phyloP scores from a whole-genome alignment of 1,139 yeast genomes.

The Debaryomyces coudertii region DNA sequence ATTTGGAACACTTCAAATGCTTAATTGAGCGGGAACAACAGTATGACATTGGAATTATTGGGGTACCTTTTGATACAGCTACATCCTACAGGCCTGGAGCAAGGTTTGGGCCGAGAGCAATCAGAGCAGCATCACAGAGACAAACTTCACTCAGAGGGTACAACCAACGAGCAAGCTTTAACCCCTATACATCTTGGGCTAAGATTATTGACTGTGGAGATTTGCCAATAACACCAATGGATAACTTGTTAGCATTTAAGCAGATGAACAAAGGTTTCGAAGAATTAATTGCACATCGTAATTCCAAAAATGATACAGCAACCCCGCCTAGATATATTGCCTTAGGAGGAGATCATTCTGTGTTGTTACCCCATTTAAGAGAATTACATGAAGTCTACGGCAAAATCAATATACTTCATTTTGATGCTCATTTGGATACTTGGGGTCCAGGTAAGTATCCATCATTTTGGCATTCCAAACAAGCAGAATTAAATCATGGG shows the following conservation, averaged over 20 bases:
- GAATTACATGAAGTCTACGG: constrained; percentile 64
- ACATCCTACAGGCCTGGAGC: constrained; percentile 77
- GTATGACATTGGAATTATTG: constrained; percentile 70
- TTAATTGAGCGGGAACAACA: constrained; percentile 47
- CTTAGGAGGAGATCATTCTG: constrained; percentile 80
- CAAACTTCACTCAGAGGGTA: constrained; percentile 68
- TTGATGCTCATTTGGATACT: constrained; percentile 80
- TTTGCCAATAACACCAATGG: constrained; percentile 79
- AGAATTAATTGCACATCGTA: constrained; percentile 48
- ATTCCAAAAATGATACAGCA: constrained; percentile 24
- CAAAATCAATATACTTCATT: constrained; percentile 68
- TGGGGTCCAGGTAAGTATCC: constrained; percentile 75
- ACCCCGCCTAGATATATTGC: constrained; percentile 65
- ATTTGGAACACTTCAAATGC: constrained; percentile 61
- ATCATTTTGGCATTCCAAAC: constrained; percentile 69
- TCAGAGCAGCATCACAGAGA: constrained; percentile 72
- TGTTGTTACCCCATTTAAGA: constrained; percentile 69
- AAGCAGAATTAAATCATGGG: constrained; percentile 71
- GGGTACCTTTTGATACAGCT: constrained; percentile 81
- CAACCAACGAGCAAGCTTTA: constrained; percentile 64
- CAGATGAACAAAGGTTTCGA: constrained; percentile 74
- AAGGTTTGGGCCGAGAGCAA: constrained; percentile 78
- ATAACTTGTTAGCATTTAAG: constrained; percentile 64
- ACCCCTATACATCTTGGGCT: constrained; percentile 73
- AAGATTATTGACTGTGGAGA: constrained; percentile 77